Percentiles rank a stretch among this genome's conserved stretches.
Evolutionary conservation across 371 early-diverging fungal genomes (phyloP).

Genomic region (Rhizopus microsporus): DNA sequence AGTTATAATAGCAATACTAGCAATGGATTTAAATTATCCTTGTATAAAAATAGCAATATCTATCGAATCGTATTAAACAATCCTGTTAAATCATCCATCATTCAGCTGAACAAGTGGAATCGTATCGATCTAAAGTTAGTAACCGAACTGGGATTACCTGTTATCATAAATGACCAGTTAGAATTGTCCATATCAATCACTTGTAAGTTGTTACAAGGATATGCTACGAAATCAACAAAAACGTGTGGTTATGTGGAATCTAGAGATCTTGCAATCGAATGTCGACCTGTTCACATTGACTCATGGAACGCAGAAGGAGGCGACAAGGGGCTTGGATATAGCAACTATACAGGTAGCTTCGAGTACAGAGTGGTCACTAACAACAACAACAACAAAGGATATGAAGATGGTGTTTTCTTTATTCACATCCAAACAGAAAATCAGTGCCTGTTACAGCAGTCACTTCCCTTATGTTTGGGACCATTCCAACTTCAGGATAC

Average conservation of each 20-base stretch:
- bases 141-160: slow-evolving; percentile 38
- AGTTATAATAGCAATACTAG: neutral
- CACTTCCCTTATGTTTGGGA: neutral
- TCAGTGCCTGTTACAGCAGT: neutral
- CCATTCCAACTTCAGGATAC: neutral
- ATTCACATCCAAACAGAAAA: neutral
- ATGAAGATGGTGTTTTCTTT: neutral
- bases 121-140: slow-evolving; percentile 37
- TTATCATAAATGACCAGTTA: neutral
- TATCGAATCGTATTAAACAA: slow-evolving; percentile 25
- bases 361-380: neutral
- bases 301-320: neutral
- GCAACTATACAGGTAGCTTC: neutral
- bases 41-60: slow-evolving; percentile 22
- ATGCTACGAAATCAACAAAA: neutral
- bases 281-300: neutral
- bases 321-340: neutral
- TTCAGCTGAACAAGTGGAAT: slow-evolving; percentile 31
- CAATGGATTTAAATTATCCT: neutral
- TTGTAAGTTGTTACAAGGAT: neutral
- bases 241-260: neutral
- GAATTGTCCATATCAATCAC: neutral
- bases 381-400: neutral
- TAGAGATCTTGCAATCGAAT: neutral
- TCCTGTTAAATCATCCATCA: slow-evolving; percentile 7